Percentiles rank a stretch among this genome's conserved stretches.
Conservation (phyloP, 1,284 basidiomycete genomes). For the Tremellales sp. region DNA sequence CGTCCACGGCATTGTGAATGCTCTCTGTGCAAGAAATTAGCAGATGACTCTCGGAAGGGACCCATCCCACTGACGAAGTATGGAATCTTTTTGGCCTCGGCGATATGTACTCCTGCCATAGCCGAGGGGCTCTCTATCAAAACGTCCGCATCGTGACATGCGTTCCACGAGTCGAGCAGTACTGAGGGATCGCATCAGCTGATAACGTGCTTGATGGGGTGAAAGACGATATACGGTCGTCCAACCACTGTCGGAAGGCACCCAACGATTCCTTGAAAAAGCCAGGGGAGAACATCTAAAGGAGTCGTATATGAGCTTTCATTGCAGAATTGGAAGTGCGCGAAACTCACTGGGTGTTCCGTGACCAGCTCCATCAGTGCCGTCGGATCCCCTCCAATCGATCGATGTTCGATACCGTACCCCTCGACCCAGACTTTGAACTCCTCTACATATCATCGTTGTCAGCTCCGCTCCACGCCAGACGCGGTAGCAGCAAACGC, state of each 20-base stretch:
- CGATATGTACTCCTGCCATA: conserved; percentile 76
- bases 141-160: conserved; percentile 68
- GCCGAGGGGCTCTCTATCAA: conserved; percentile 64
- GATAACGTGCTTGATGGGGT: neutral
- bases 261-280: conserved; percentile 70
- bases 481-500: conserved; percentile 7
- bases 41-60: too few relatives aligned
- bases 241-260: conserved; percentile 70
- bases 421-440: conserved; percentile 60
- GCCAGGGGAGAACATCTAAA: conserved; percentile 73
- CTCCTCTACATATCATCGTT: conserved; percentile 52
- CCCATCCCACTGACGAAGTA: too few relatives aligned
- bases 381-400: conserved; percentile 74
- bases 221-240: conserved; percentile 55
- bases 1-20: conserved; percentile 72
- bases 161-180: conserved; percentile 64
- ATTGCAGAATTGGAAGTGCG: neutral
- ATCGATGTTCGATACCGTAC: conserved; percentile 64
- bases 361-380: conserved; percentile 55
- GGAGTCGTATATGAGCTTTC: conserved; percentile 6
- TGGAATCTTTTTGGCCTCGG: conserved; percentile 67
- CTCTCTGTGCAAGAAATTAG: too few relatives aligned
- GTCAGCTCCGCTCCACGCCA: conserved; percentile 2
- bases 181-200: conserved; percentile 50
- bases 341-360: conserved; percentile 54